phyloP scores from a whole-genome alignment of 2,329 filamentous ascomycete species.

The Paramyrothecium sp. region DNA sequence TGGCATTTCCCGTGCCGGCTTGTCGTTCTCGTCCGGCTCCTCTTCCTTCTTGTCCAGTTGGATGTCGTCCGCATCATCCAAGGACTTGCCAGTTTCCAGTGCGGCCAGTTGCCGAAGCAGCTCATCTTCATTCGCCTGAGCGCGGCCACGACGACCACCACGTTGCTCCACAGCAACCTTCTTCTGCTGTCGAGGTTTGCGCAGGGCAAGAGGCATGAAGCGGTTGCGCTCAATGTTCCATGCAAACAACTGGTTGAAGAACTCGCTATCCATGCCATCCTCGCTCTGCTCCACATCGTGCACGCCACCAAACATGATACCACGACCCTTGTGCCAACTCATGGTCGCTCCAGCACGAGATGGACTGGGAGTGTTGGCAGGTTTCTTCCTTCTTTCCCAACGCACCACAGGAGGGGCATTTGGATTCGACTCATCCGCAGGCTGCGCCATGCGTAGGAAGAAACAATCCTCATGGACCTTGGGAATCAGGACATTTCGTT shows the following conservation, averaged over 20 bases:
- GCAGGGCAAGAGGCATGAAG: constrained; percentile 80
- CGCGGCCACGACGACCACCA: constrained; percentile 64
- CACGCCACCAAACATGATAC: constrained; percentile 91
- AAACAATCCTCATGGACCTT: constrained; percentile 94
- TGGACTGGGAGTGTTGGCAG: constrained; percentile 83
- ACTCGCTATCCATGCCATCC: constrained; percentile 95
- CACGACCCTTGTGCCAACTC: constrained; percentile 89
- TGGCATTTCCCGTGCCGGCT: constrained; percentile 59
- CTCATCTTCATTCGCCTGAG: constrained; percentile 89
- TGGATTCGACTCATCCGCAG: constrained; percentile 63
- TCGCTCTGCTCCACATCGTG: constrained; percentile 90
- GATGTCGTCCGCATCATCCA: constrained; percentile 51
- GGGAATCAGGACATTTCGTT: constrained; percentile 76
- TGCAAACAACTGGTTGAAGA: constrained; percentile 88
- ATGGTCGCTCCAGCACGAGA: constrained; percentile 87
- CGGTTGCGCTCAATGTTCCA: constrained; percentile 96
- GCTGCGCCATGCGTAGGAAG: constrained; percentile 79
- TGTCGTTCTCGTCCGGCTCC: constrained; percentile 53
- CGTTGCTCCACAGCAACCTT: constrained; percentile 55
- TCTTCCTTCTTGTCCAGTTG: constrained; percentile 50
- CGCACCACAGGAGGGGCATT: constrained; percentile 70
- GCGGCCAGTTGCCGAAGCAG: constrained; percentile 82
- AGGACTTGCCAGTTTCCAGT: constrained; percentile 70
- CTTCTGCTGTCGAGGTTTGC: constrained; percentile 68
- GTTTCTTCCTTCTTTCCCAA: constrained; percentile 93